phyloP scores from a whole-genome alignment of 2,329 filamentous ascomycete species.

The Gaeumannomyces tritici region DNA sequence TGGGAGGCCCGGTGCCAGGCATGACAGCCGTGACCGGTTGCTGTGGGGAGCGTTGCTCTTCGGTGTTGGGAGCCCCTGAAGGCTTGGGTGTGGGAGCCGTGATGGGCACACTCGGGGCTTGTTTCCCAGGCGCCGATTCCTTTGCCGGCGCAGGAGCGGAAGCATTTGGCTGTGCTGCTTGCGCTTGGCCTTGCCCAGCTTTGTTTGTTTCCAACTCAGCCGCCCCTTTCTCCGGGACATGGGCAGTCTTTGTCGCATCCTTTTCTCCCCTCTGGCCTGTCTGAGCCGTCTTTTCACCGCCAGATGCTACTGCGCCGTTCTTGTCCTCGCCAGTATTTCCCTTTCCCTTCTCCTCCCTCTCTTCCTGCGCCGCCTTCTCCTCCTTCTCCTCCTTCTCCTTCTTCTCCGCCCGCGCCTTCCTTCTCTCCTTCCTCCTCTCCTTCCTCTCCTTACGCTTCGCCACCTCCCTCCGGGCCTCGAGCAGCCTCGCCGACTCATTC shows the following conservation, averaged over 20 bases:
- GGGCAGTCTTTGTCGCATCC: background rate
- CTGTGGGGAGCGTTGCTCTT: background rate
- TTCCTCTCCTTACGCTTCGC: conserved; percentile 19
- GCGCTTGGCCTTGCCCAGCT: background rate
- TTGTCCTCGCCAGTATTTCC: conserved; percentile 20
- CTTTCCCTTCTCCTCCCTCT: conserved; percentile 5
- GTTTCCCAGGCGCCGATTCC: background rate
- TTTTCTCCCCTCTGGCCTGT: background rate
- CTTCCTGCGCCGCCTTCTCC: conserved; percentile 5
- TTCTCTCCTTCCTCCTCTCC: conserved; percentile 19
- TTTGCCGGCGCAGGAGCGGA: background rate
- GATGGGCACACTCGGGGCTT: background rate
- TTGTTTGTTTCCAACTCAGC: background rate
- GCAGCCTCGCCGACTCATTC: conserved; percentile 24
- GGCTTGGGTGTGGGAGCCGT: background rate
- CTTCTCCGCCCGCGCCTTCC: no score
- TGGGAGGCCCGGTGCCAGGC: no score
- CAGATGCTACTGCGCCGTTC: conserved; percentile 17
- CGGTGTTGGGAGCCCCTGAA: background rate
- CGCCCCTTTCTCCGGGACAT: background rate
- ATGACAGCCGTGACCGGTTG: background rate
- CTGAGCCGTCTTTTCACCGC: background rate
- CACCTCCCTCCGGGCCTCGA: conserved; percentile 25
- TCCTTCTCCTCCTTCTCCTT: conserved; percentile 19
- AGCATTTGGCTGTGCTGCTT: background rate